Evolutionary conservation across 2,329 filamentous ascomycete species (phyloP).

Genomic region (Colletotrichum higginsianum): DNA sequence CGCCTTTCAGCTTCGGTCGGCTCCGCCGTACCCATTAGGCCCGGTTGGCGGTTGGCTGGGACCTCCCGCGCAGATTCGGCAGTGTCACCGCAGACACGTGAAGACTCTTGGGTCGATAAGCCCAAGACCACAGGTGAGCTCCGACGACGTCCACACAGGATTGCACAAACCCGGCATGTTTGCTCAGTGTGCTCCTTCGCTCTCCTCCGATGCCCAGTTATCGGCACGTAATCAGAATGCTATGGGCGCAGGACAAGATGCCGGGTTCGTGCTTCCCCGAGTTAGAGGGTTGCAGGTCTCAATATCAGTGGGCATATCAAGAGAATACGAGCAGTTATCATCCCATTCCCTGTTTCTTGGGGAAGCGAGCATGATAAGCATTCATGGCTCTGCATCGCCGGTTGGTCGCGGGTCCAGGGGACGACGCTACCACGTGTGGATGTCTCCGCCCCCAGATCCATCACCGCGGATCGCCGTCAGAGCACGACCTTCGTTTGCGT

Average conservation of each 20-base stretch:
- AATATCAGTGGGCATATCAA: not conserved
- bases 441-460: slow-evolving; percentile 38
- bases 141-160: slow-evolving; percentile 6
- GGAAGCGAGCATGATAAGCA: not conserved
- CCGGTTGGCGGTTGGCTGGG: not conserved
- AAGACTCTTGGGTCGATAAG: slow-evolving; percentile 27
- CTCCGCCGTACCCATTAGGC: slow-evolving; percentile 29
- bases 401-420: not conserved
- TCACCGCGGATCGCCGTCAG: slow-evolving; percentile 9
- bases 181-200: not conserved
- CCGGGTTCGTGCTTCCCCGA: not conserved
- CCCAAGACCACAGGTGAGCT: slow-evolving; percentile 16
- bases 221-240: not conserved
- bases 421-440: slow-evolving; percentile 25
- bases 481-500: not conserved
- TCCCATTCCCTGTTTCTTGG: not conserved
- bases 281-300: not conserved
- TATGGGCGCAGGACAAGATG: not conserved
- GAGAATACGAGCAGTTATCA: not conserved
- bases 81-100: slow-evolving; percentile 17
- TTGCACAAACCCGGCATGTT: not conserved
- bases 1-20: slow-evolving; percentile 39
- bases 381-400: not conserved
- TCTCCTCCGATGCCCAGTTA: slow-evolving; percentile 28
- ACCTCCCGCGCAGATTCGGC: not conserved